A percentile compares a stretch with the other conserved stretches of the same genome.
Conservation (phyloP, 75 land plant species). For the Pinus tabuliformis region DNA sequence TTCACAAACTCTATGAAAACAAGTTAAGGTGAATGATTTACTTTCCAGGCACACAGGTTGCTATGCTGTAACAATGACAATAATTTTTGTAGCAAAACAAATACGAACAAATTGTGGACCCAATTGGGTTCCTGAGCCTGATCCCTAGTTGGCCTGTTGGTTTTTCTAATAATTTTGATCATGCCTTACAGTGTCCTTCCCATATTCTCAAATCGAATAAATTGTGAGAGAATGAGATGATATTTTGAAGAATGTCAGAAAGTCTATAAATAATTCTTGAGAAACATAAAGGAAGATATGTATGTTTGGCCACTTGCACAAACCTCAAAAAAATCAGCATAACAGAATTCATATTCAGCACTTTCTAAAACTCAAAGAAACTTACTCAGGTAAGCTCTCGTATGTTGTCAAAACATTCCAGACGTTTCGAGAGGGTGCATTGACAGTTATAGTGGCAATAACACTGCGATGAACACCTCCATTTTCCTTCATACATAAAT, state of each 20-base stretch:
- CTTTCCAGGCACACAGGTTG: background rate
- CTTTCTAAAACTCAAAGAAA: slow-evolving; percentile 6
- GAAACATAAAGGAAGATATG: background rate
- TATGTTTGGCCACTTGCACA: background rate
- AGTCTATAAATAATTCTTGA: background rate
- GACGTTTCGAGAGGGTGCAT: slow-evolving; percentile 83
- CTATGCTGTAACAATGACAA: background rate
- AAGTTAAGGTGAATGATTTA: no score
- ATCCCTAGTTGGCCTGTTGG: background rate
- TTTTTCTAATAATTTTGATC: background rate
- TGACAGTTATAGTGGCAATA: slow-evolving; percentile 91
- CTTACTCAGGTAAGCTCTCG: slow-evolving; percentile 91
- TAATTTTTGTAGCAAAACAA: background rate
- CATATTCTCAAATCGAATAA: background rate
- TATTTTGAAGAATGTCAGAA: background rate
- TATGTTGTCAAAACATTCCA: slow-evolving; percentile 94
- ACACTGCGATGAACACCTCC: slow-evolving; percentile 97
- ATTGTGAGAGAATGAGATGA: background rate
- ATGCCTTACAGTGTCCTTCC: background rate
- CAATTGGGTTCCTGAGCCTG: background rate
- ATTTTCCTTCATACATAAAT: slow-evolving; percentile 73
- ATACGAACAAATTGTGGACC: background rate
- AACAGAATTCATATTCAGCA: background rate
- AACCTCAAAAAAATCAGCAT: background rate
- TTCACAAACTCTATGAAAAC: no score